phyloP scores from a whole-genome alignment of 192 early-diverging fungal genomes.

The Gigaspora rosea region DNA sequence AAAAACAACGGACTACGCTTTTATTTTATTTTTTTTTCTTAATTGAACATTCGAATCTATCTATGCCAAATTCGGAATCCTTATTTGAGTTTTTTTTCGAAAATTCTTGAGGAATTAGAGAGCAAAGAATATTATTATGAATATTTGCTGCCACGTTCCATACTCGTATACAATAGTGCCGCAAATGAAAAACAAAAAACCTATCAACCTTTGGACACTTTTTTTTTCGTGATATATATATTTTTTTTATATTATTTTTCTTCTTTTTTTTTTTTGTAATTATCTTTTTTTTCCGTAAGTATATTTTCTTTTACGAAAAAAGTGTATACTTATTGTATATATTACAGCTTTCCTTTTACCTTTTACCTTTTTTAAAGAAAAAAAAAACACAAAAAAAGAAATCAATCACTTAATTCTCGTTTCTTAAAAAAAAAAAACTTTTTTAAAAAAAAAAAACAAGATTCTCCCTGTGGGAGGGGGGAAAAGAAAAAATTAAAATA shows the following conservation, averaged over 20 bases:
- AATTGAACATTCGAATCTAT: not conserved
- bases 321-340: not conserved
- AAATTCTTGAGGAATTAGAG: not conserved
- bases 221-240: not conserved
- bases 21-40: not conserved
- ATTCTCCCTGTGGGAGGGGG: constrained; percentile 18
- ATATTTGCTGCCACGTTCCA: not conserved
- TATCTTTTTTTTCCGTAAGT: not conserved
- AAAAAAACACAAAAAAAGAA: not conserved
- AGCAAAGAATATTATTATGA: not conserved
- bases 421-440: too few relatives aligned
- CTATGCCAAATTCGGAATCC: not conserved
- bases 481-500: constrained; percentile 17
- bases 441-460: not conserved
- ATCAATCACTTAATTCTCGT: too few relatives aligned
- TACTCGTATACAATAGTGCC: constrained; percentile 13
- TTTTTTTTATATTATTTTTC: not conserved
- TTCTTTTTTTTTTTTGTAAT: not conserved
- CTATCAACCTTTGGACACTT: not conserved
- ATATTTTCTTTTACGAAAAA: too few relatives aligned
- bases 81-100: not conserved
- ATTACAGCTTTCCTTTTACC: not conserved
- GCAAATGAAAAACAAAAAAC: not conserved
- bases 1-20: not conserved
- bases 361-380: not conserved